Evolutionary conservation across 257 asterid species (phyloP).

Genomic region (Rauvolfia tetraphylla): DNA sequence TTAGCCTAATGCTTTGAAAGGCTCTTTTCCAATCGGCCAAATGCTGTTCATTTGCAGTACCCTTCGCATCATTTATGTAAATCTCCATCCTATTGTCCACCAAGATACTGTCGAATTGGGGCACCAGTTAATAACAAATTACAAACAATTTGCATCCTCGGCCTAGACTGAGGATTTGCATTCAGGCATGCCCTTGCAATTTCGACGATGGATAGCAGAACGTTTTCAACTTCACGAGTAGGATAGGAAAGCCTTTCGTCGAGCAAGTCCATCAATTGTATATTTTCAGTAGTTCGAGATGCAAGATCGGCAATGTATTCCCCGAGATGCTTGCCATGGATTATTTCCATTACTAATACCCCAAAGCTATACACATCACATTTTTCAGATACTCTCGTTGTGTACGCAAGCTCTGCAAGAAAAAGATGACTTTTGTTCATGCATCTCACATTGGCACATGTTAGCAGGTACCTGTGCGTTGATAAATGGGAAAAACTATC

Average conservation of each 20-base stretch:
- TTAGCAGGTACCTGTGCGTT: too few species aligned
- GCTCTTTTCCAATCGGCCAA: too few species aligned
- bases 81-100: too few species aligned
- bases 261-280: constrained; percentile 7
- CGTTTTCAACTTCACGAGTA: not conserved
- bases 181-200: constrained; percentile 24
- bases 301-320: constrained; percentile 13
- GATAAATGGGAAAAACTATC: too few species aligned
- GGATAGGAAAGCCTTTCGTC: constrained; percentile 16
- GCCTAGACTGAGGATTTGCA: constrained; percentile 25
- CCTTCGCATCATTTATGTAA: too few species aligned
- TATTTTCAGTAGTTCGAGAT: not conserved
- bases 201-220: constrained; percentile 5
- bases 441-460: too few species aligned
- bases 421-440: too few species aligned
- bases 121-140: too few species aligned
- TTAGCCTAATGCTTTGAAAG: too few species aligned
- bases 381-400: not conserved
- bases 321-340: constrained; percentile 26
- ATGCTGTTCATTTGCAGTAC: too few species aligned
- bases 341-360: constrained; percentile 27
- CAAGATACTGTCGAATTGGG: too few species aligned
- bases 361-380: constrained; percentile 33
- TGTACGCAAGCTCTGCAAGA: constrained; percentile 23
- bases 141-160: constrained; percentile 30